Percentiles rank a stretch among this genome's conserved stretches.
Evolutionary conservation across 2,329 filamentous ascomycete genomes (phyloP).

Genomic region (Ophiocordyceps australis): DNA sequence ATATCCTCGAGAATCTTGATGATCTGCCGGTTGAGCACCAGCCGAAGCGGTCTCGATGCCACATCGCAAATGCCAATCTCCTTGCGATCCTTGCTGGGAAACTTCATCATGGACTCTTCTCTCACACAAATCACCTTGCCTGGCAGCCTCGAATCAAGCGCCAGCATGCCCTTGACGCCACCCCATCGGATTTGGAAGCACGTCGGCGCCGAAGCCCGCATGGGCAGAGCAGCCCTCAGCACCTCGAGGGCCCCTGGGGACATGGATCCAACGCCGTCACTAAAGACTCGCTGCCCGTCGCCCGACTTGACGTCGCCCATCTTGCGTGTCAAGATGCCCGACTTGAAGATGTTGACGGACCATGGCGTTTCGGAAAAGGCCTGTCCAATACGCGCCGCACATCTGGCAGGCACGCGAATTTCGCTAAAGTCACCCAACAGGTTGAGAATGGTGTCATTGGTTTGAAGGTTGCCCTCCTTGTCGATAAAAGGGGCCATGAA

Average conservation of each 20-base stretch:
- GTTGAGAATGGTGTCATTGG: slow-evolving; percentile 23
- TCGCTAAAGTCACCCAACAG: slow-evolving; percentile 29
- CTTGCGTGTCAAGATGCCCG: slow-evolving; percentile 11
- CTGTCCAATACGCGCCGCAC: slow-evolving; percentile 41
- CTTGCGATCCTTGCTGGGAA: slow-evolving; percentile 30
- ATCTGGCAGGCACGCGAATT: slow-evolving; percentile 34
- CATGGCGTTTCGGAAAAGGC: slow-evolving; percentile 61
- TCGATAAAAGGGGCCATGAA: slow-evolving; percentile 29
- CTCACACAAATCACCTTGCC: slow-evolving; percentile 45
- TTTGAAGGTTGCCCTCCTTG: slow-evolving; percentile 11
- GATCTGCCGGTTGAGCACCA: slow-evolving; percentile 61
- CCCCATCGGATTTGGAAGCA: slow-evolving; percentile 59
- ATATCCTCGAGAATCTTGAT: slow-evolving; percentile 82
- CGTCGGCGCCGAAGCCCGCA: slow-evolving; percentile 31
- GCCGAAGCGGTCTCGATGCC: slow-evolving; percentile 44
- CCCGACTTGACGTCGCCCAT: slow-evolving; percentile 33
- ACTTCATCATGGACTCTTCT: slow-evolving; percentile 62
- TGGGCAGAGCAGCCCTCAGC: slow-evolving; percentile 38
- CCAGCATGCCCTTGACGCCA: slow-evolving; percentile 64
- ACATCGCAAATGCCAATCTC: slow-evolving; percentile 58
- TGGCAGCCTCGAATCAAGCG: slow-evolving; percentile 41
- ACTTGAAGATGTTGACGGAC: slow-evolving; percentile 30
- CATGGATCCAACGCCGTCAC: slow-evolving; percentile 63
- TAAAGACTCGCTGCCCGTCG: slow-evolving; percentile 42
- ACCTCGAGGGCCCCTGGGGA: slow-evolving; percentile 38